A percentile compares a stretch with the other conserved stretches of the same genome.
phyloP scores from a whole-genome alignment of 352 stramenopile genomes.

The Halophytophthora batemanensis region DNA sequence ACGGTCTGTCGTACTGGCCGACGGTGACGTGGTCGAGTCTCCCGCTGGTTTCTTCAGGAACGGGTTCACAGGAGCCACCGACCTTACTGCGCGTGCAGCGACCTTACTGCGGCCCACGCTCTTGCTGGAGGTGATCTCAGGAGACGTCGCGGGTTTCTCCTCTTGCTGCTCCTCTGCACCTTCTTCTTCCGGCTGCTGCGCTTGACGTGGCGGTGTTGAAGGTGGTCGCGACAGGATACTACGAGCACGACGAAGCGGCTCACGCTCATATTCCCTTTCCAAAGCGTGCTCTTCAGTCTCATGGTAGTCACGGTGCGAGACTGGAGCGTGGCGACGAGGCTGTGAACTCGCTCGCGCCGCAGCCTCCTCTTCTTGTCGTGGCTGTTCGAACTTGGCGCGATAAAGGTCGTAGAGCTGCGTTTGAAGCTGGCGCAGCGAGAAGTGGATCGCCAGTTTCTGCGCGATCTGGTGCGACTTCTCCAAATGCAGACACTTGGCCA shows the following conservation, averaged over 20 bases:
- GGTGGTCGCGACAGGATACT: conserved; percentile 33
- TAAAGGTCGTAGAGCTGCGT: conserved; percentile 75
- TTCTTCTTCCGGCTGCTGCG: conserved; percentile 10
- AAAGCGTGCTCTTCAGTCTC: conserved; percentile 13
- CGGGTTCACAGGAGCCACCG: conserved; percentile 60
- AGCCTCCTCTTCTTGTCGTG: conserved; percentile 14
- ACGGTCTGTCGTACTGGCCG: neutral
- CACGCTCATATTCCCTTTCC: conserved; percentile 13
- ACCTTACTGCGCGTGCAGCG: conserved; percentile 24
- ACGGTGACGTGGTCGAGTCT: conserved; percentile 9
- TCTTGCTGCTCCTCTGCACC: conserved; percentile 5
- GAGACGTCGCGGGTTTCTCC: conserved; percentile 5
- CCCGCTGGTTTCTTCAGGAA: conserved; percentile 60
- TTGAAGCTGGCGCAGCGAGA: conserved; percentile 67
- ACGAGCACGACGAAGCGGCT: conserved; percentile 31
- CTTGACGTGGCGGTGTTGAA: conserved; percentile 20
- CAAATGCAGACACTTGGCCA: conserved; percentile 78
- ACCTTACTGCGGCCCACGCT: conserved; percentile 4
- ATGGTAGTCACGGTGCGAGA: conserved; percentile 3
- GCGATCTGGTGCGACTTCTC: conserved; percentile 85
- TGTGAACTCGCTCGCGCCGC: conserved; percentile 11
- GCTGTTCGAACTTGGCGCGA: conserved; percentile 52
- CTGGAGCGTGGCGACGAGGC: conserved; percentile 5
- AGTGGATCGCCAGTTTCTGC: conserved; percentile 80
- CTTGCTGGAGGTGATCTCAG: conserved; percentile 5